phyloP scores from a whole-genome alignment of 2,329 filamentous ascomycete genomes.

The Hirsutella rhossiliensis region DNA sequence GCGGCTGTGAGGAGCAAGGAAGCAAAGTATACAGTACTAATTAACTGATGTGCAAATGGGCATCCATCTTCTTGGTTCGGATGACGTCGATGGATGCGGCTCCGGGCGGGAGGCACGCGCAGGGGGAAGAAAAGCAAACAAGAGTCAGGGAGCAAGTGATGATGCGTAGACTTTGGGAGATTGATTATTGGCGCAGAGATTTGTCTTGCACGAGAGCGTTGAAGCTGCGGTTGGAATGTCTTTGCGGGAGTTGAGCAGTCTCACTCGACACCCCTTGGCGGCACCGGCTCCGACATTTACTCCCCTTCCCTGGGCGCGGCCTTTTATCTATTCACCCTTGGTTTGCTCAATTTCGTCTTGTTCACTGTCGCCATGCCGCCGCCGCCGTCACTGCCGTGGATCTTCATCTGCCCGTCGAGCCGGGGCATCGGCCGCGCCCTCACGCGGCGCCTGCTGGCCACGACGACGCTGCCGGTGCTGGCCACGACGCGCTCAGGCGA shows the following conservation, averaged over 20 bases:
- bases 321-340: no score
- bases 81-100: neutral
- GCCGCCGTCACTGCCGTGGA: conserved; percentile 35
- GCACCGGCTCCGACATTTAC: no score
- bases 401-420: conserved; percentile 33
- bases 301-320: no score
- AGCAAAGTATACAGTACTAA: no score
- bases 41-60: no score
- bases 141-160: neutral
- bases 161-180: neutral
- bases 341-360: no score
- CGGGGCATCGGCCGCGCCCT: conserved; percentile 37
- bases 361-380: no score
- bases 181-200: no score
- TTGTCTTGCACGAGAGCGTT: no score
- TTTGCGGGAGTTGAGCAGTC: neutral
- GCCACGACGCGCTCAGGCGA: conserved; percentile 27
- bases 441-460: conserved; percentile 33
- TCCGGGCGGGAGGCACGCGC: neutral
- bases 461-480: conserved; percentile 35
- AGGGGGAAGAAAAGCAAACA: neutral
- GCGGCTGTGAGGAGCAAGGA: no score
- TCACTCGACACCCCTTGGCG: neutral
- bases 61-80: no score
- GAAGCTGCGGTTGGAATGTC: no score